Evolutionary conservation across 352 stramenopile species (phyloP).

Genomic region (Globisporangium orthogonon): DNA sequence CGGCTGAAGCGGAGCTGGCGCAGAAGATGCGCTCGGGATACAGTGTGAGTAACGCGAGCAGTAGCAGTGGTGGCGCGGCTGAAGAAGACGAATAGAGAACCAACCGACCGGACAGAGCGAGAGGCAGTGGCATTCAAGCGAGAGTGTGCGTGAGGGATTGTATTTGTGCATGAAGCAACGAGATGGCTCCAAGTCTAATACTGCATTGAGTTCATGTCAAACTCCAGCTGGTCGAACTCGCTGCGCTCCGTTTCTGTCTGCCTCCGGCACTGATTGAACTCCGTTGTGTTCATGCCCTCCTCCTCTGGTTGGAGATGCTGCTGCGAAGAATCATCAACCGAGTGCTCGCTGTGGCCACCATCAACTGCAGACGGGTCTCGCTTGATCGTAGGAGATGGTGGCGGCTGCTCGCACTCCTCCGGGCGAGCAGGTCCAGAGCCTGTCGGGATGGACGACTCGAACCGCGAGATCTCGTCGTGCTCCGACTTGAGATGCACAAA

Average conservation of each 20-base stretch:
- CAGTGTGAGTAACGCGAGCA: constrained; percentile 53
- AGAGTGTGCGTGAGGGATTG: background rate
- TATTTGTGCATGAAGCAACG: background rate
- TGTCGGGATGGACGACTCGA: constrained; percentile 64
- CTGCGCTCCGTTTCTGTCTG: constrained; percentile 5
- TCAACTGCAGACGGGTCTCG: constrained; percentile 36
- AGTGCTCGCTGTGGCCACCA: background rate
- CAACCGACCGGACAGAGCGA: background rate
- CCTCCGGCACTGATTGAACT: constrained; percentile 4
- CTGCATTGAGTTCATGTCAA: constrained; percentile 14
- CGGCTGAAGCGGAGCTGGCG: constrained; percentile 13
- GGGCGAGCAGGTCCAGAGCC: constrained; percentile 15
- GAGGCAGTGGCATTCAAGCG: background rate
- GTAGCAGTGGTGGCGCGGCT: constrained; percentile 31
- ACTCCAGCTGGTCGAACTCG: constrained; percentile 3
- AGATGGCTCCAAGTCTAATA: constrained; percentile 1
- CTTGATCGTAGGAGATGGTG: constrained; percentile 74
- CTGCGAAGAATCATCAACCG: background rate
- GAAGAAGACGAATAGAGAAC: constrained; percentile 6
- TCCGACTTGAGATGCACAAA: constrained; percentile 81
- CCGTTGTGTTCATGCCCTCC: constrained; percentile 5
- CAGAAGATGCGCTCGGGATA: constrained; percentile 38
- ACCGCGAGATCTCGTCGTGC: constrained; percentile 80
- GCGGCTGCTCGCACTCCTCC: constrained; percentile 69
- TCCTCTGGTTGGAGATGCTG: background rate